Conservation (phyloP, 179 eudicot genomes). For the Gypsophila paniculata region DNA sequence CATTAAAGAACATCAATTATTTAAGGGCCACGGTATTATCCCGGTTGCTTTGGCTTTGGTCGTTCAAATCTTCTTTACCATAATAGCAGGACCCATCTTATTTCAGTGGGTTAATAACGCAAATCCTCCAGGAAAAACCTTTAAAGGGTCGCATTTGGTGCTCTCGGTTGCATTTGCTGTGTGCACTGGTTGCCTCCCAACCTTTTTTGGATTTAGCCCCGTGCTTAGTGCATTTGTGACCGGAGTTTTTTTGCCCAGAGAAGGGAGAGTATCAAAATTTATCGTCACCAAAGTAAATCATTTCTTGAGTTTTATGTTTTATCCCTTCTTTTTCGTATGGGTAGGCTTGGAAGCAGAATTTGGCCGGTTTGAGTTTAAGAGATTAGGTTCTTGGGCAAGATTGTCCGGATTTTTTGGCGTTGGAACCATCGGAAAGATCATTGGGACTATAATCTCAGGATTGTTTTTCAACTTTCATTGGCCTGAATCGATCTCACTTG, state of each 20-base stretch:
- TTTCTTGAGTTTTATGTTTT: constrained; percentile 54
- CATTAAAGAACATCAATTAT: not conserved
- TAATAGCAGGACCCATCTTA: constrained; percentile 47
- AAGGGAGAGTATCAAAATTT: constrained; percentile 67
- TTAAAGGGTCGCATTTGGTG: constrained; percentile 80
- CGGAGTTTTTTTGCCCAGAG: constrained; percentile 69
- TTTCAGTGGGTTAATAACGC: constrained; percentile 65
- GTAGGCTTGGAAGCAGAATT: constrained; percentile 62
- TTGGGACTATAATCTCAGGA: constrained; percentile 60
- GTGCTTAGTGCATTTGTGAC: constrained; percentile 77
- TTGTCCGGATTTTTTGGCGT: constrained; percentile 46
- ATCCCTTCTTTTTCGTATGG: constrained; percentile 75
- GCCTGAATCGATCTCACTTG: constrained; percentile 71
- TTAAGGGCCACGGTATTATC: constrained; percentile 17
- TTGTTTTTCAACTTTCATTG: constrained; percentile 62
- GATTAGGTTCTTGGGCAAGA: constrained; percentile 43
- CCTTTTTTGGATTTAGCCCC: constrained; percentile 44
- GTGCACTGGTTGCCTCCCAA: constrained; percentile 46
- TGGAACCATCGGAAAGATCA: constrained; percentile 57
- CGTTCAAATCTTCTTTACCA: constrained; percentile 36
- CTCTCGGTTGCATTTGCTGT: constrained; percentile 61
- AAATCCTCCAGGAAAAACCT: constrained; percentile 80
- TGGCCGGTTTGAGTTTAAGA: constrained; percentile 29
- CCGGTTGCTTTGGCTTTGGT: constrained; percentile 31
- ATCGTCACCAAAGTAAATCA: constrained; percentile 56